A percentile compares a stretch with the other conserved stretches of the same genome.
phyloP scores from a whole-genome alignment of 805 yeast genomes.

The Teunomyces panamensis region DNA sequence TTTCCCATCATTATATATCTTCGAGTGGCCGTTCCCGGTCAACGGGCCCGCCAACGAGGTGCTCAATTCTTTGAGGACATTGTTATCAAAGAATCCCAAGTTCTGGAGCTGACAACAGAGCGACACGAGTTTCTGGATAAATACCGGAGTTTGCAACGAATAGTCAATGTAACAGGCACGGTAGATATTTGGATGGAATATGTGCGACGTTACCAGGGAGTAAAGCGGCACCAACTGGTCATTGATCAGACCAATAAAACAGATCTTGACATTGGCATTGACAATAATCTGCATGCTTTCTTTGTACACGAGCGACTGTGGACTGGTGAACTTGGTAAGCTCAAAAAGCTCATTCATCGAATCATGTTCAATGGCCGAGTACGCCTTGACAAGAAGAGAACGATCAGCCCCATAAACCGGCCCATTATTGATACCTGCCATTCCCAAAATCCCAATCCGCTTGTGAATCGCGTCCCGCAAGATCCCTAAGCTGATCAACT shows the following conservation, averaged over 20 bases:
- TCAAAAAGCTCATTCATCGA: slow-evolving; percentile 85
- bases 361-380: slow-evolving; percentile 85
- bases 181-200: slow-evolving; percentile 84
- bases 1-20: slow-evolving; percentile 75
- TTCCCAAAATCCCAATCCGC: slow-evolving; percentile 72
- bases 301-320: slow-evolving; percentile 68
- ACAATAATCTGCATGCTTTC: slow-evolving; percentile 65
- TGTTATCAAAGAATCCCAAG: slow-evolving; percentile 79
- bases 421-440: slow-evolving; percentile 96
- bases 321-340: slow-evolving; percentile 72
- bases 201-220: slow-evolving; percentile 78
- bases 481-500: slow-evolving; percentile 57
- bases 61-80: slow-evolving; percentile 81
- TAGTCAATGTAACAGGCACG: slow-evolving; percentile 89
- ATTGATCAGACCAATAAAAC: slow-evolving; percentile 84
- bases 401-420: slow-evolving; percentile 92
- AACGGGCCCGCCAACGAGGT: slow-evolving; percentile 75
- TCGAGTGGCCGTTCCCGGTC: slow-evolving; percentile 95
- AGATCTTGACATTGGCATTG: slow-evolving; percentile 67
- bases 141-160: slow-evolving; percentile 71
- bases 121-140: slow-evolving; percentile 70
- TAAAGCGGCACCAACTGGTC: slow-evolving; percentile 94
- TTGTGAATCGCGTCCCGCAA: slow-evolving; percentile 38
- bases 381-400: slow-evolving; percentile 78
- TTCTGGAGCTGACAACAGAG: slow-evolving; percentile 74